Percentiles rank a stretch among this genome's conserved stretches.
Evolutionary conservation across 1,284 basidiomycete species (phyloP).

Genomic region (Tilletia indica): DNA sequence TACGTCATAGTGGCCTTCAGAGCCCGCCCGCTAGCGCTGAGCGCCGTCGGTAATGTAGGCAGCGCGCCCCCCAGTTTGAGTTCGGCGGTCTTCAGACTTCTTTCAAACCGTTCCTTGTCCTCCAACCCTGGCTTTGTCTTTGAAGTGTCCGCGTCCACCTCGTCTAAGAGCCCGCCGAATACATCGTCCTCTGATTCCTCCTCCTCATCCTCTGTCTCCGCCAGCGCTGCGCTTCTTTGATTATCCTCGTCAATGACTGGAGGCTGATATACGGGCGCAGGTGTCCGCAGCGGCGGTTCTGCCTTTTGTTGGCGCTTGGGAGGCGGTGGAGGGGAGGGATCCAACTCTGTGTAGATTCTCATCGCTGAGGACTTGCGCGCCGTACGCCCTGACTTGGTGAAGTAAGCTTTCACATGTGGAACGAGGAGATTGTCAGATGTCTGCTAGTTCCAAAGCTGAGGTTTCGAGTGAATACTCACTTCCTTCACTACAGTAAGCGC

Average conservation of each 20-base stretch:
- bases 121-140: conserved; percentile 67
- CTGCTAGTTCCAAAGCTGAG: neutral
- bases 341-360: neutral
- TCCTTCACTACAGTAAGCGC: conserved; percentile 2
- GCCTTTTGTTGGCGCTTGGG: conserved; percentile 8
- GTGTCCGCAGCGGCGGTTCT: neutral
- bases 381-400: neutral
- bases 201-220: conserved; percentile 14
- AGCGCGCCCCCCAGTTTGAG: conserved; percentile 58
- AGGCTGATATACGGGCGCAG: neutral
- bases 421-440: neutral
- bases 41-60: conserved; percentile 28
- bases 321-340: neutral
- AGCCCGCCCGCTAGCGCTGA: conserved; percentile 22
- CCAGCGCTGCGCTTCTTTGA: neutral
- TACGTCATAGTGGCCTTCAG: conserved; percentile 8
- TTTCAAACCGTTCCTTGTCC: conserved; percentile 77
- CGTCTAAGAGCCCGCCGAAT: conserved; percentile 75
- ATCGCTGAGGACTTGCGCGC: conserved; percentile 8
- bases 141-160: conserved; percentile 71
- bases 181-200: conserved; percentile 57
- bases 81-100: conserved; percentile 70
- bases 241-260: neutral
- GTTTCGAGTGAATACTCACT: neutral
- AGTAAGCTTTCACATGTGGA: neutral